A percentile compares a stretch with the other conserved stretches of the same genome.
Conservation (phyloP, 768 basidiomycete species). For the Fistulinella prunicolor region DNA sequence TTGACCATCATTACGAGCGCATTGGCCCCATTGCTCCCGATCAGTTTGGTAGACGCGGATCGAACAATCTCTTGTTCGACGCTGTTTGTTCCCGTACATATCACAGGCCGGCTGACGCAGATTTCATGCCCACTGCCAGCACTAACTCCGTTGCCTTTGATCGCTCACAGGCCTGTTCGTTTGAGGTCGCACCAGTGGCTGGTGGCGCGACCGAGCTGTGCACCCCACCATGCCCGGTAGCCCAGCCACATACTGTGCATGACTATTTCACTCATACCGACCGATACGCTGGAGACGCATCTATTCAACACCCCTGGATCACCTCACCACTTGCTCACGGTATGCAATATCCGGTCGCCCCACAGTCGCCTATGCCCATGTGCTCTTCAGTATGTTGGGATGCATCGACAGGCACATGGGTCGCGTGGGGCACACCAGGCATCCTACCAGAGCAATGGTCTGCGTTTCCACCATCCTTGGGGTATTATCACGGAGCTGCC, state of each 20-base stretch:
- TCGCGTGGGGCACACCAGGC: slow-evolving; percentile 28
- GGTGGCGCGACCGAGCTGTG: slow-evolving; percentile 28
- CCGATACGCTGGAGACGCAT: slow-evolving; percentile 17
- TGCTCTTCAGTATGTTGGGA: slow-evolving; percentile 31
- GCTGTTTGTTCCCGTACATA: slow-evolving; percentile 28
- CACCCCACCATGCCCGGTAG: slow-evolving; percentile 15
- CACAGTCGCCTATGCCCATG: slow-evolving; percentile 29
- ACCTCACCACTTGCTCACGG: slow-evolving; percentile 26
- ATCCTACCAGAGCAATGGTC: slow-evolving; percentile 30
- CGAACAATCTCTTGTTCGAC: slow-evolving; percentile 41
- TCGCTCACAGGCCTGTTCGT: slow-evolving; percentile 22
- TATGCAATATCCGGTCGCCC: slow-evolving; percentile 27
- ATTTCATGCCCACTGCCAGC: slow-evolving; percentile 16
- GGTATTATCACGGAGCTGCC: slow-evolving; percentile 26
- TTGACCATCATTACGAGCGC: slow-evolving; percentile 16
- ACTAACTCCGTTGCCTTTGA: slow-evolving; percentile 22
- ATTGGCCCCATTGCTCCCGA: slow-evolving; percentile 10
- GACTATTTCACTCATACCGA: slow-evolving; percentile 30
- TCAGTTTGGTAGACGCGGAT: slow-evolving; percentile 33
- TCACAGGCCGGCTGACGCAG: slow-evolving; percentile 24
- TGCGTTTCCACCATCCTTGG: slow-evolving; percentile 23
- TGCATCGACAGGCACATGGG: slow-evolving; percentile 27
- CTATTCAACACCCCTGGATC: slow-evolving; percentile 27
- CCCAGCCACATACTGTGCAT: slow-evolving; percentile 24
- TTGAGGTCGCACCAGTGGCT: slow-evolving; percentile 17